phyloP scores from a whole-genome alignment of 1,284 basidiomycete genomes.

The Cerrena zonata region DNA sequence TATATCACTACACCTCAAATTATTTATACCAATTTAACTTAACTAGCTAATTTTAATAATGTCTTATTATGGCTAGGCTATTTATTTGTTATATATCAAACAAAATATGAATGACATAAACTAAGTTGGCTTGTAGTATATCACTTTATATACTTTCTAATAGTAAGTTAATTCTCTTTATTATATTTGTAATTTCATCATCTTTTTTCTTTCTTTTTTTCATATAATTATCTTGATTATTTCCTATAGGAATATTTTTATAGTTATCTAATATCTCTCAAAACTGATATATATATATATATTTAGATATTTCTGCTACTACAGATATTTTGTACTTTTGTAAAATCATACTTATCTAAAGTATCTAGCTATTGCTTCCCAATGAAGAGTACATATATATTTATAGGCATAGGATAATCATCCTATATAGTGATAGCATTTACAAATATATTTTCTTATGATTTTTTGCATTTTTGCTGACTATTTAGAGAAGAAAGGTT shows the following conservation, averaged over 20 bases:
- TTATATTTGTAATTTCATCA: too few species aligned
- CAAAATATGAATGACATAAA: not conserved
- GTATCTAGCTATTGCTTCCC: not conserved
- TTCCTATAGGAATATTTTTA: too few species aligned
- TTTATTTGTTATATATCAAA: not conserved
- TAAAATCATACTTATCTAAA: too few species aligned
- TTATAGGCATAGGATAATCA: not conserved
- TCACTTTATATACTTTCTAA: not conserved
- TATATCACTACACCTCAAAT: not conserved
- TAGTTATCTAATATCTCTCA: too few species aligned
- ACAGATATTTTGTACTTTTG: too few species aligned
- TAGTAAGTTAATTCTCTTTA: too few species aligned
- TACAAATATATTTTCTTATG: not conserved
- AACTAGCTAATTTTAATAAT: not conserved
- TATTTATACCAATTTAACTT: not conserved
- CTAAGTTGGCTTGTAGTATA: not conserved
- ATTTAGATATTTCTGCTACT: too few species aligned
- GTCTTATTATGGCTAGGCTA: not conserved
- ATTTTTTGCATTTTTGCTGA: not conserved
- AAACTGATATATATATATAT: too few species aligned
- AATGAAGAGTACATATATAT: not conserved
- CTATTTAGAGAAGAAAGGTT: not conserved
- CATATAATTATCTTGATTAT: too few species aligned
- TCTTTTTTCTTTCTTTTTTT: too few species aligned
- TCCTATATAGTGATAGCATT: not conserved